Conservation (phyloP, 2,329 filamentous ascomycete genomes). For the Pyricularia grisea region DNA sequence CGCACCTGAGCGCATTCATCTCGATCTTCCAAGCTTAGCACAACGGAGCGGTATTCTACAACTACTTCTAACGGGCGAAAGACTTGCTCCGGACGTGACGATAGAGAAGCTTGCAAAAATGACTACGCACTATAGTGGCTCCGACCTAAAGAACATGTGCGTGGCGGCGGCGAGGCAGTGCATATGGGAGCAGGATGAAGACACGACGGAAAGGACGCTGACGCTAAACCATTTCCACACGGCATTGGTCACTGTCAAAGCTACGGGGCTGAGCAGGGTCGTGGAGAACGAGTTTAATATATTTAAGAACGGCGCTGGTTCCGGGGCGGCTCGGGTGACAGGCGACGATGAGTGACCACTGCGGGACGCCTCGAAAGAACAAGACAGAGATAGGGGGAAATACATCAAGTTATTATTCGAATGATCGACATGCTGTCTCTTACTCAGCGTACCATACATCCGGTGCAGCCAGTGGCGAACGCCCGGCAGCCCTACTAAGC, state of each 20-base stretch:
- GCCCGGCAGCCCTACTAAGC: too few species aligned
- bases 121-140: constrained; percentile 39
- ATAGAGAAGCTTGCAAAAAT: constrained; percentile 29
- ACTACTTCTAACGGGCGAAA: constrained; percentile 37
- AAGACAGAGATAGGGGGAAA: not conserved
- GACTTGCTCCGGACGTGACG: constrained; percentile 34
- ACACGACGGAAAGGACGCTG: not conserved
- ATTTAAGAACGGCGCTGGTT: not conserved
- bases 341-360: not conserved
- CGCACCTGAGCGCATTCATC: constrained; percentile 34
- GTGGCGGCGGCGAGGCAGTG: constrained; percentile 38
- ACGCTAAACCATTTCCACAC: not conserved
- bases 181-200: constrained; percentile 16
- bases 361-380: not conserved
- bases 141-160: constrained; percentile 40
- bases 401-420: not conserved
- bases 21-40: constrained; percentile 35
- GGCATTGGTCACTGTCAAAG: not conserved
- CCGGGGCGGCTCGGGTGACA: not conserved
- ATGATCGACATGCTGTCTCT: not conserved
- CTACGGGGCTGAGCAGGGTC: not conserved
- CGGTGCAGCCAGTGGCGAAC: too few species aligned
- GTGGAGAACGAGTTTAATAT: not conserved
- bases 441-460: too few species aligned
- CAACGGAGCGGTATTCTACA: constrained; percentile 35